Base-by-base conservation (phyloP, 2,329 filamentous ascomycete species). In the Beauveria sp. region DNA sequence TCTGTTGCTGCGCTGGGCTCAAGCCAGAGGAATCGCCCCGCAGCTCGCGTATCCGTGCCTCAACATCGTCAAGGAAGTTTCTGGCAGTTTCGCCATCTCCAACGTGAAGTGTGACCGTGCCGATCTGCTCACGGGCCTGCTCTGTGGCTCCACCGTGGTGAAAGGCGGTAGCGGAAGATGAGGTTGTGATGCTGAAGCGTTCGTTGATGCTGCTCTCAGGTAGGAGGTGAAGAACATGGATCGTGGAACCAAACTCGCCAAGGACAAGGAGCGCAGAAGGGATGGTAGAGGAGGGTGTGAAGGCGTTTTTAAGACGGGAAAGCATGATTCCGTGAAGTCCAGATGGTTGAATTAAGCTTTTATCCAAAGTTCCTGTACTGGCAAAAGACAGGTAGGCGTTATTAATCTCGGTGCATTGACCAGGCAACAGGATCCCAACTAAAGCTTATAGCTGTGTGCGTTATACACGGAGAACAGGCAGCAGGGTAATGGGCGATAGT, bases 181-280 rank as follows among this genome's bases (percentile, higher is more conserved):
- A 34, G 40, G 9, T 47, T 46, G 41, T 48, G n/a, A 40, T 14
- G 24, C 28, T n/a, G 22, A 41, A 60, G 50, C 51, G 58, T 48
- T 60, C 51, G 43, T 8, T 48, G 30, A 20, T 41, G 24, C 50
- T 22, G 12, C 50, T 26, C 43, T 60, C 58, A 10, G 58, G 41
- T 30, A 55, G 10, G 40, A 47, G 12, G 48, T 60, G 58, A 48
- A 60, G 50, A 30, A 60, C 3, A 24, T 48, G 41, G n/a, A 60
- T 40, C 12, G 4, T 48, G 18, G 50, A 48, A 50, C 58, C 51
- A 41, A 48, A 48, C 2, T 48, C 4, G 28, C 58, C 58, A 14
- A 60, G 40, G 20, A 55, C 50, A 40, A 60, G 58, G 34, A 60
- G 58, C n/a, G 22, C 50, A 40, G 58, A 60, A 40, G 57, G 48